Base-by-base conservation (phyloP, 1,284 basidiomycete genomes). In the Moesziomyces aphidis region DNA sequence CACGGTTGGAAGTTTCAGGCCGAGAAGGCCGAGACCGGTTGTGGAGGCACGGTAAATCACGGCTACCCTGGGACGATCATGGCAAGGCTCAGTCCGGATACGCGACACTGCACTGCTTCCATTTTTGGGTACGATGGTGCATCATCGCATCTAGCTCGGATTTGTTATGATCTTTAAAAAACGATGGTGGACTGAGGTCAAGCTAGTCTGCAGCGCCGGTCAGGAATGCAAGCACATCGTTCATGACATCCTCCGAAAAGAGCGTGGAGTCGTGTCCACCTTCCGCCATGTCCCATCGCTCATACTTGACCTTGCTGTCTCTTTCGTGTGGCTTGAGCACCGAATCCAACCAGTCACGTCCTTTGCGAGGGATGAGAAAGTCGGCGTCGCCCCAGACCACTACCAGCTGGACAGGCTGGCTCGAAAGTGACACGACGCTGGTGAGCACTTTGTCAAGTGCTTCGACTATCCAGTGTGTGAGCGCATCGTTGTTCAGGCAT, bases 211-310 rank as follows among this genome's bases (percentile, higher is more conserved):
- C 17, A 42, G 39, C 39, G 39, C 39, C 39, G 17, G 39, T 42
- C 17, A 42, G 39, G n/a, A 60, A 60, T 2, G 10, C n/a, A 19
- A 67, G 39, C 34, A 67, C 64, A 19, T 67, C 54, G 5, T 34
- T 24, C 54, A 61, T 67, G 19, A 61, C 58, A 2, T 56, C 53
- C 21, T 60, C 36, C 1, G 64, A 51, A 21, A 60, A 55, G 28
- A 67, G 13, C 4, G 64, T 56, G 7, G 64, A 58, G 19, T 67
- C 64, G 39, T 67, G 64, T 24, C 64, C 64, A 13, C 22, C 64
- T 26, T 61, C 64, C 1, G 58, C 64, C 58, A 61, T 67, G 6
- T 49, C 58, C 58, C 64, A 61, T 11, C 46, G 49, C 39, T 61
- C 47, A 21, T 57, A 67, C 1, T 6, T 47, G 21, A 66, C 43